Evolutionary conservation across 2,329 filamentous ascomycete species (phyloP).

Genomic region (Ophiostoma montium): DNA sequence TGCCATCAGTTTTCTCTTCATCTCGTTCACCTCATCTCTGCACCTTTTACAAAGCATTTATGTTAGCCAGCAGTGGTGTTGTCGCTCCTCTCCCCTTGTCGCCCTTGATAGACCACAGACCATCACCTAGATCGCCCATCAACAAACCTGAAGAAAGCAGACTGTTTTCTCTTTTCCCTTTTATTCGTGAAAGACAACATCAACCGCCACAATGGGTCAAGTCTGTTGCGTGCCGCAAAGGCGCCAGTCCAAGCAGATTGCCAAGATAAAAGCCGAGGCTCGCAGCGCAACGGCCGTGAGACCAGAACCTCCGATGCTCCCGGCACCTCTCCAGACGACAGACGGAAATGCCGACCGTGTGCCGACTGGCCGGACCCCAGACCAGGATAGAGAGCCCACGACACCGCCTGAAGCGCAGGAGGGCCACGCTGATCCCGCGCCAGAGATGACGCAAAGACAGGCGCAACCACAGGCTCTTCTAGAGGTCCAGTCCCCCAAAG

Average conservation of each 20-base stretch:
- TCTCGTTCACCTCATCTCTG: neutral
- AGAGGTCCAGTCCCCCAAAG: neutral
- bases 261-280: conserved; percentile 2
- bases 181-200: neutral
- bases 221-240: neutral
- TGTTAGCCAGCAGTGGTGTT: too few species aligned
- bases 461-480: neutral
- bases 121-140: neutral
- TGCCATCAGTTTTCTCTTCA: too few species aligned
- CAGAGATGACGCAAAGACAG: neutral
- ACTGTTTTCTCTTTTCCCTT: too few species aligned
- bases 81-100: neutral
- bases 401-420: too few species aligned
- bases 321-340: neutral
- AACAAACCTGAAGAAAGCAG: too few species aligned
- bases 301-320: neutral
- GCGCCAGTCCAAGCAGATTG: neutral
- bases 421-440: neutral
- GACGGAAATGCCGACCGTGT: neutral
- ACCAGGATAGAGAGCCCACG: too few species aligned
- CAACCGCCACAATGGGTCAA: neutral
- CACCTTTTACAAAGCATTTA: neutral
- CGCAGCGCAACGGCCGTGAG: neutral
- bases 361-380: neutral
- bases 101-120: neutral